Conservation (phyloP, 768 basidiomycete genomes). For the Vararia minispora region DNA sequence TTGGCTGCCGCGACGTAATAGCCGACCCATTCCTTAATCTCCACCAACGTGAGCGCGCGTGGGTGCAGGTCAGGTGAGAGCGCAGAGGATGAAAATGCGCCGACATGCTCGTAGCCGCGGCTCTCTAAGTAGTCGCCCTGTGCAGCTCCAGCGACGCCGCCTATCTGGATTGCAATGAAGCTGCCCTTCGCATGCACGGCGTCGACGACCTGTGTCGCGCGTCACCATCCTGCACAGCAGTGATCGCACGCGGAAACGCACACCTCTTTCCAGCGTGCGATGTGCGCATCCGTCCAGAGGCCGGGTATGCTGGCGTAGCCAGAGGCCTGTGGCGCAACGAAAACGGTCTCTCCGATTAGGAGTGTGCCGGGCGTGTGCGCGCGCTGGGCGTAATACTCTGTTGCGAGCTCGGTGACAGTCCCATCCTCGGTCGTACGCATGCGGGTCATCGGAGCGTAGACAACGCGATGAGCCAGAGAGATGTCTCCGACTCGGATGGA, state of each 20-base stretch:
- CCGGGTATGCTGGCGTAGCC: conserved; percentile 45
- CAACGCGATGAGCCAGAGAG: conserved; percentile 14
- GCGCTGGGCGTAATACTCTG: conserved; percentile 9
- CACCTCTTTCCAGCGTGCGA: conserved; percentile 38
- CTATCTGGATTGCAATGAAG: conserved; percentile 25
- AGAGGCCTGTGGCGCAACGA: conserved; percentile 38
- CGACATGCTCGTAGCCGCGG: background rate
- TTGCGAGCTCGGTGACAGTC: background rate
- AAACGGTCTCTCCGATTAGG: conserved; percentile 45
- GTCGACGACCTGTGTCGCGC: conserved; percentile 23
- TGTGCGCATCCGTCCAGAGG: conserved; percentile 51
- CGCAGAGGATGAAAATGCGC: too few relatives aligned
- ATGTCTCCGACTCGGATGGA: conserved; percentile 12
- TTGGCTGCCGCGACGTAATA: background rate
- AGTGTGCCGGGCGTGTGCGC: conserved; percentile 25
- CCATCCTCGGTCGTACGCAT: conserved; percentile 9
- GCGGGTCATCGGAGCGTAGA: conserved; percentile 16
- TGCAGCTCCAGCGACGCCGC: conserved; percentile 24
- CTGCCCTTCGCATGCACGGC: conserved; percentile 24
- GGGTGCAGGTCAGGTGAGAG: too few relatives aligned
- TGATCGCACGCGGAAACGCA: too few relatives aligned
- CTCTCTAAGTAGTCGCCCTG: background rate
- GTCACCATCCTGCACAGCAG: too few relatives aligned
- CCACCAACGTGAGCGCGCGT: background rate
- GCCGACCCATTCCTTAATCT: background rate